Base-by-base conservation (phyloP, 1,284 basidiomycete genomes). In the Hortiboletus rubellus region DNA sequence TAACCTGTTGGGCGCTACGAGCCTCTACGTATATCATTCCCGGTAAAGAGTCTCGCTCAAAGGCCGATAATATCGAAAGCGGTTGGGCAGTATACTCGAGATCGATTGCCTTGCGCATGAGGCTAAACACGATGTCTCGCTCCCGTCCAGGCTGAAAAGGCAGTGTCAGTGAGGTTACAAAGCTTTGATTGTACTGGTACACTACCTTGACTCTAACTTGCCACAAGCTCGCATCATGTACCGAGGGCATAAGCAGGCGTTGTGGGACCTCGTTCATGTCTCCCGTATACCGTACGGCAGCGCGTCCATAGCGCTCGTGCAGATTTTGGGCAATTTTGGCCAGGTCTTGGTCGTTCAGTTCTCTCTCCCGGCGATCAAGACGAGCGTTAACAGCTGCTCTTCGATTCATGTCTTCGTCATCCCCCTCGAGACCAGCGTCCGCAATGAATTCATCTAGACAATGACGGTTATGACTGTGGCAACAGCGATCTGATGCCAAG, bases 21-120 rank as follows among this genome's bases (percentile, higher is more conserved):
- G 96, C 94, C 75, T 99, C 96, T 55, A 99, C 87, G 72, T 98
- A 99, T 64, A 99, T 89, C 83, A 94, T 93, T 1, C 96, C 96
- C 0, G 92, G 89, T 3, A 99, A 80, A 2, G 96, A 96, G 72
- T 98, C 96, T 48, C 96, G 90, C 74, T 96, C 92, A 75, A 99
- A 99, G 2, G 93, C 93, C 7, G 96, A 96, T 50, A 92, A 79
- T 64, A 99, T 95, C 33, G 84, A 83, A 53, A 98, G 83, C 0
- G 94, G 92, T 47, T 81, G 83, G 47, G 85, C 86, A 15, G 84
- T 85, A 69, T 86, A 88, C 67, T 92, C 90, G 36, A 88, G 77
- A 68, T 92, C 91, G 55, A 94, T 82, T 22, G 91, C 85, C 74
- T 98, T 98, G 62, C 94, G 88, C 83, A 98, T 95, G 52, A 99